Evolutionary conservation across 2,329 filamentous ascomycete species (phyloP), one percentile per base, ranked within the genome.

Genomic region (Moelleriella libera): DNA sequence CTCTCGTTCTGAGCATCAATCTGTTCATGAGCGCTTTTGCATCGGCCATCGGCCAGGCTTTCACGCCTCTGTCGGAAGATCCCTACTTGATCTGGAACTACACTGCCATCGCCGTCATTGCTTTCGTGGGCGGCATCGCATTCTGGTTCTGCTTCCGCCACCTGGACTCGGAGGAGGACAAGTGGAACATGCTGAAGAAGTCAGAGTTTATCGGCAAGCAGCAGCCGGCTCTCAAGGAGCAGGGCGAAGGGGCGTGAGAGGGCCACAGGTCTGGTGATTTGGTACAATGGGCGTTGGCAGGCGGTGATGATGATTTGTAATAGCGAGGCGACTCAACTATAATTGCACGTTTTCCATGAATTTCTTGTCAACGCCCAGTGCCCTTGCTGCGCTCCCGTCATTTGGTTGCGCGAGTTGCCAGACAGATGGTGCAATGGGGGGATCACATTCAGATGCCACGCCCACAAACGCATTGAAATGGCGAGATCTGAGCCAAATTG

Each of bases 81-180:
- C 82, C 83, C 2, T 63, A 83, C 29, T 68, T 85, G 40, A 74
- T 82, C 4, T 86, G 82, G 80, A 85, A 88, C 66, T 88, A 88
- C 63, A 73, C 69, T 7, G 60, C 70, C 14, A 73, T 84, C 14
- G 78, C 82, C 5, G 65, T 78, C 49, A 68, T 87, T 46, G 74
- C 83, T 0, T 72, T 78, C 39, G 46, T 80, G 6, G 83, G 80
- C 37, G 82, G 80, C 29, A 51, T 71, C 4, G 68, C 70, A 2
- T 88, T 88, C 67, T 88, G 82, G 82, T 60, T 81, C 56, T 76
- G 72, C 57, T 85, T 83, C 68, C 66, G 71, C 40, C 68, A 74
- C n/a, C 68, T 83, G 8, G 84, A 88, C 57, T 65, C 63, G 30
- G 68, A 80, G 53, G 85, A 88, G 59, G 84, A 88, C 60, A 68